These are phyloP conservation scores for Lentinula detonsa DNA, from an alignment of 768 basidiomycete species.

Conservation along the genomic window DNA sequence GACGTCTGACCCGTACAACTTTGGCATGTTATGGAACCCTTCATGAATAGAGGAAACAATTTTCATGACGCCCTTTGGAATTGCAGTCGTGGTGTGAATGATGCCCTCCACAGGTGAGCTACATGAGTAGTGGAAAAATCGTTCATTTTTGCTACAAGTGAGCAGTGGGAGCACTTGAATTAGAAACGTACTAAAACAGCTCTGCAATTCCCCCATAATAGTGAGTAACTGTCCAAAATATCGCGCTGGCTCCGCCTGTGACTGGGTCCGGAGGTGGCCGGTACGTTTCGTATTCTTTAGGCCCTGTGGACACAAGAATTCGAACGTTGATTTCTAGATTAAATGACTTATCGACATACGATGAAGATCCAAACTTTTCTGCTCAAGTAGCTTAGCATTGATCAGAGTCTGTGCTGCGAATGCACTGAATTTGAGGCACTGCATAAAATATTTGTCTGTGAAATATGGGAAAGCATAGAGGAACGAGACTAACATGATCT, in stretches of 20 bases:
- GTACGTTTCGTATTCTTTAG: constrained; percentile 37
- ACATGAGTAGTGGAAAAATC: background rate
- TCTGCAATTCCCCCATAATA: constrained; percentile 39
- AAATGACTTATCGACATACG: constrained; percentile 24
- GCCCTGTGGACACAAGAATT: constrained; percentile 17
- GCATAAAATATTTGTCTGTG: background rate
- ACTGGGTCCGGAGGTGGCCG: constrained; percentile 34
- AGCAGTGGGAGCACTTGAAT: background rate
- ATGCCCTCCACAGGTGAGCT: constrained; percentile 38
- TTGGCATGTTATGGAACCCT: constrained; percentile 37
- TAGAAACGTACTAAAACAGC: constrained; percentile 34
- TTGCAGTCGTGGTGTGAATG: constrained; percentile 39
- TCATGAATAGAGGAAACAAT: constrained; percentile 37
- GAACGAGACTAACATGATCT: constrained; percentile 28
- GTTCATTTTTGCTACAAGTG: background rate
- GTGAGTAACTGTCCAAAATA: constrained; percentile 46
- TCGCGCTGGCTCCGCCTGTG: constrained; percentile 37
- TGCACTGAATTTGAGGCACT: constrained; percentile 47
- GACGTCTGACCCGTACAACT: constrained; percentile 35
- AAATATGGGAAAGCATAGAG: background rate
- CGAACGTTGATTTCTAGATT: background rate
- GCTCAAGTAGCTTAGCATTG: constrained; percentile 36
- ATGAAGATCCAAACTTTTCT: constrained; percentile 41
- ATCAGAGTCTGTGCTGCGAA: constrained; percentile 47
- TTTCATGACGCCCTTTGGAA: constrained; percentile 41